A percentile compares a stretch with the other conserved stretches of the same genome.
phyloP scores from a whole-genome alignment of 139 green algal species.

The Chlorella ohadii region DNA sequence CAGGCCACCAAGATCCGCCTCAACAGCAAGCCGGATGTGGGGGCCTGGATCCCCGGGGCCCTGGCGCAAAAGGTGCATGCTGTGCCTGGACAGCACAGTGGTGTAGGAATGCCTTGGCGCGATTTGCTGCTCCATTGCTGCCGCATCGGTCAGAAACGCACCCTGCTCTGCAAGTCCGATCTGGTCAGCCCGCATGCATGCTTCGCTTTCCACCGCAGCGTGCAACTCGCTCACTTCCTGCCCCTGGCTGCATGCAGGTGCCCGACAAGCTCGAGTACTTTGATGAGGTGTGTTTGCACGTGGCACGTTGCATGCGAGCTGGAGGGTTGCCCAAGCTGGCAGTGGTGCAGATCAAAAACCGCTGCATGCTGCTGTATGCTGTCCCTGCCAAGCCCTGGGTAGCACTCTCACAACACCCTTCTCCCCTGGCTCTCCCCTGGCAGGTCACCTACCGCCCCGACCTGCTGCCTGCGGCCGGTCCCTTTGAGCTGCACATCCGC shows the following conservation, averaged over 20 bases:
- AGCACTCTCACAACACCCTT: neutral
- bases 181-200: neutral
- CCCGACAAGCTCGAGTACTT: slow-evolving; percentile 14
- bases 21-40: slow-evolving; percentile 12
- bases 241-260: neutral
- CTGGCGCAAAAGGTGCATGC: too few species aligned
- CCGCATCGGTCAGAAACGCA: neutral
- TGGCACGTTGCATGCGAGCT: too few species aligned
- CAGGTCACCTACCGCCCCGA: slow-evolving; percentile 10
- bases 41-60: neutral
- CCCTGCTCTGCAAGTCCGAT: neutral
- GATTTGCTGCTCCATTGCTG: neutral
- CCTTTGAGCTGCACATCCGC: neutral
- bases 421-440: neutral
- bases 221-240: neutral
- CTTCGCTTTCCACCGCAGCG: neutral
- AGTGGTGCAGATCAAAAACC: too few species aligned
- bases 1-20: neutral
- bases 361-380: too few species aligned
- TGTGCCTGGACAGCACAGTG: neutral
- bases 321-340: too few species aligned
- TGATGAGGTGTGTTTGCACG: neutral
- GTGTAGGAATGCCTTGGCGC: too few species aligned
- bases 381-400: too few species aligned
- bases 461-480: neutral